phyloP scores from a whole-genome alignment of 441 rosid genomes.

The Kokia cookei region DNA sequence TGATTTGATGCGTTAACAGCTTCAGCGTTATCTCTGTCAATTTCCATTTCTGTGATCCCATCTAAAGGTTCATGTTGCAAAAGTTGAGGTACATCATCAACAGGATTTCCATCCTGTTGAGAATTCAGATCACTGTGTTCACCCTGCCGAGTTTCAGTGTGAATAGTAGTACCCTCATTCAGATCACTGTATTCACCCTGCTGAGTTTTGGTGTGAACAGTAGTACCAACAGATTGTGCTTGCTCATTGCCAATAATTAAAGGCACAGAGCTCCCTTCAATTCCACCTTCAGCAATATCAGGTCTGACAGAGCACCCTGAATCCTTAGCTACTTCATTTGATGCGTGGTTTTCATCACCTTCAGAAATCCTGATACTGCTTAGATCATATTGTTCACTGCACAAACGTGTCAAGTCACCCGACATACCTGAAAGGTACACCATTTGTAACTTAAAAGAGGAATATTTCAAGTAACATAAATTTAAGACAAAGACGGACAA shows the following conservation, averaged over 20 bases:
- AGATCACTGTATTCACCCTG: slow-evolving; percentile 21
- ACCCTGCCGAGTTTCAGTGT: slow-evolving; percentile 27
- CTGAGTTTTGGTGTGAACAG: slow-evolving; percentile 23
- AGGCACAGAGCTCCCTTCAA: slow-evolving; percentile 33
- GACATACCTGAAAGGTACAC: slow-evolving; percentile 62
- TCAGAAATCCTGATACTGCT: slow-evolving; percentile 48
- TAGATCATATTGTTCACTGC: slow-evolving; percentile 59
- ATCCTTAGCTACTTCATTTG: slow-evolving; percentile 34
- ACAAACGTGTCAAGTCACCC: slow-evolving; percentile 47
- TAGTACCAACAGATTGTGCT: slow-evolving; percentile 34
- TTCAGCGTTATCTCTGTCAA: slow-evolving; percentile 27
- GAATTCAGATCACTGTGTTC: slow-evolving; percentile 18
- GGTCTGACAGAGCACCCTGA: slow-evolving; percentile 33
- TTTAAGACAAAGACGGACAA: background rate
- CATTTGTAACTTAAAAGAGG: slow-evolving; percentile 4
- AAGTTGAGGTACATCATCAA: slow-evolving; percentile 13
- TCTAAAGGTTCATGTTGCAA: slow-evolving; percentile 37
- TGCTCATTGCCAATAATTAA: slow-evolving; percentile 21
- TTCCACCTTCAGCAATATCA: slow-evolving; percentile 23
- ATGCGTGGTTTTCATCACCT: slow-evolving; percentile 30
- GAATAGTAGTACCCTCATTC: slow-evolving; percentile 22
- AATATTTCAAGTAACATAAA: background rate
- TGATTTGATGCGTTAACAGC: slow-evolving; percentile 36
- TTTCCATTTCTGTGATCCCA: slow-evolving; percentile 40
- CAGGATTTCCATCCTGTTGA: slow-evolving; percentile 22